Evolutionary conservation across 2,329 filamentous ascomycete species (phyloP), one percentile per base, ranked within the genome.

Genomic region (Pyricularia sp.): DNA sequence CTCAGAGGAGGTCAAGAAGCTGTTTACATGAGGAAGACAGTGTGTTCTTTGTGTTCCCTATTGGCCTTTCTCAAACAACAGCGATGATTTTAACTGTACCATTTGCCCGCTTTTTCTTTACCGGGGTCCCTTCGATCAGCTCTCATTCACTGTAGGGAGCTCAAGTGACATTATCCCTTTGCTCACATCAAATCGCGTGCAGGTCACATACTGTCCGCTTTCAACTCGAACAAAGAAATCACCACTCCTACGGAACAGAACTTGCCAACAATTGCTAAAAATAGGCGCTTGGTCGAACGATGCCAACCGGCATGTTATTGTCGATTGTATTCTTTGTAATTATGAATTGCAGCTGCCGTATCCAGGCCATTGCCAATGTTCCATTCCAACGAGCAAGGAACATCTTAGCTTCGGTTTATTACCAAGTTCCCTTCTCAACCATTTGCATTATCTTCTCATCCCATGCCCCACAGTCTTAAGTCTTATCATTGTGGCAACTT

Each of bases 1-100:
- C 55, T 83, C 86, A 7, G 78, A 80, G 65, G 86, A 90, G 77
- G 81, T 92, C 50, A 77, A 77, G 28, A 31, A 25, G 63, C 28
- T 64, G 58, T 61, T 61, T 61, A n/a, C 23, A 12, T 61, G 58
- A 61, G 58, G 23, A 11, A 26, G 58, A 17, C 58, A 28, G 58
- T 58, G 2, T n/a, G n/a, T n/a, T 23, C 3, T 4, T 25, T 26
- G 55, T 61, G 58, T 26, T 61, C 26, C 11, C 58, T 25, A 12
- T 28, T 14, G n/a, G 14, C 10, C 58, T 14, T 25, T 25, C 9
- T 14, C 58, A 12, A 28, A 10, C 58, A 28, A 28, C 11, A 61
- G 2, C 23, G 10, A 25, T 61, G 11, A 28, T n/a, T 25, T 25
- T 17, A 26, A 61, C 58, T 25, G 10, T 11, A 14, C n/a, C 12